These are phyloP conservation scores for Lycium barbarum DNA, from an alignment of 257 asterid genomes.

Conservation along the genomic window DNA sequence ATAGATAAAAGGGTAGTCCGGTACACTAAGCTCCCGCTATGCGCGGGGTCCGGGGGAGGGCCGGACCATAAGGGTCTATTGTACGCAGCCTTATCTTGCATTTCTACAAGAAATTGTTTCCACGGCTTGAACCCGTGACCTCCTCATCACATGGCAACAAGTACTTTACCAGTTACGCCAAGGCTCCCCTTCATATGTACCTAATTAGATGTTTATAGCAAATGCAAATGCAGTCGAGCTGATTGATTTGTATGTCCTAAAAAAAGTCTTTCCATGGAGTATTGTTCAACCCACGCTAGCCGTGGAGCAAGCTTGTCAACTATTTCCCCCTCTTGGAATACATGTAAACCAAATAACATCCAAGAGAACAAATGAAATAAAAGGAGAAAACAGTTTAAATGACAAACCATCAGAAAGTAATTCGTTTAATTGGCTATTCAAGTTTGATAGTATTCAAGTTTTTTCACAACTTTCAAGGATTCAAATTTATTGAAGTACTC, in stretches of 20 bases:
- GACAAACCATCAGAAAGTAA: background rate
- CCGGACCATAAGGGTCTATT: too few species aligned
- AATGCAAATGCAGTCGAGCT: background rate
- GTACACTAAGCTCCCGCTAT: too few species aligned
- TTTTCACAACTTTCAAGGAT: slow-evolving; percentile 20
- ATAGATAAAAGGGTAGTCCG: too few species aligned
- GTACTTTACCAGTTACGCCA: too few species aligned
- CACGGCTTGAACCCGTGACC: too few species aligned
- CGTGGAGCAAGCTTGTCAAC: background rate
- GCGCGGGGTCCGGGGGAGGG: too few species aligned
- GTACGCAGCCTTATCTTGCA: too few species aligned
- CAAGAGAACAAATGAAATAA: slow-evolving; percentile 8
- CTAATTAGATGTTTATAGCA: background rate
- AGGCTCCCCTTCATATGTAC: too few species aligned
- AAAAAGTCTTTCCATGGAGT: background rate
- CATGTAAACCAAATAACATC: background rate
- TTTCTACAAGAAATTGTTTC: too few species aligned
- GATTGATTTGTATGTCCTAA: background rate
- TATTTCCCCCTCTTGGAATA: background rate
- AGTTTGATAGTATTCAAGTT: background rate
- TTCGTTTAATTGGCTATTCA: background rate
- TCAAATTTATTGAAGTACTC: background rate
- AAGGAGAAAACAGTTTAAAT: background rate
- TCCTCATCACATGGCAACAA: too few species aligned
- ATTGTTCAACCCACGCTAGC: background rate